Evolutionary conservation across 768 basidiomycete species (phyloP).

Genomic region (Candolleomyces aberdarensis): DNA sequence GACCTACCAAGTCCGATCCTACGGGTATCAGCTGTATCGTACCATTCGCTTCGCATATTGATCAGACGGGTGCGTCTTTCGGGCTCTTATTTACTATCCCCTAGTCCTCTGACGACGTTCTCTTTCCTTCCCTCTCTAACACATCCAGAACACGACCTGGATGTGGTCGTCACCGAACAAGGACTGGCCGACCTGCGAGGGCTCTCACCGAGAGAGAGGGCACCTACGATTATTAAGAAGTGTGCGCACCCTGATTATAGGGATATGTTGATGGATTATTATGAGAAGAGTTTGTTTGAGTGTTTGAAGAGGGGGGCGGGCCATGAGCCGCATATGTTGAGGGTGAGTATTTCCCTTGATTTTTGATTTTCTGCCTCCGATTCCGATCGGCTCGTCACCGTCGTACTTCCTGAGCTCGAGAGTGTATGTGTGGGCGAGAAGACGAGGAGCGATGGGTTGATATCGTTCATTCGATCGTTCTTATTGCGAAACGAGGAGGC

Average conservation of each 20-base stretch:
- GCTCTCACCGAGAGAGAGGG: conserved; percentile 43
- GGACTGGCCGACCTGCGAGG: conserved; percentile 47
- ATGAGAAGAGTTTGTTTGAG: conserved; percentile 40
- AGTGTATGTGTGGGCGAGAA: no score
- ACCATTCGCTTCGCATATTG: conserved; percentile 44
- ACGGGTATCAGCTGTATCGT: conserved; percentile 50
- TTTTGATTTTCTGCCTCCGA: no score
- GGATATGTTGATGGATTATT: conserved; percentile 42
- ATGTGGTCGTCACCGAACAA: conserved; percentile 47
- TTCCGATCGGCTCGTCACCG: no score
- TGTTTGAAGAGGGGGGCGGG: conserved; percentile 41
- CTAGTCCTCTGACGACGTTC: background rate
- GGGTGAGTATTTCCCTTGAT: conserved; percentile 23
- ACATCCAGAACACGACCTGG: conserved; percentile 43
- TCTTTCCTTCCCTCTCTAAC: no score
- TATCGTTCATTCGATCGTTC: background rate
- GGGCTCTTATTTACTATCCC: background rate
- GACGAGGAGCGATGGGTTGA: background rate
- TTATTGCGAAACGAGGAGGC: no score
- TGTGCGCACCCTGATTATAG: conserved; percentile 48
- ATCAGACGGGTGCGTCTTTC: conserved; percentile 39
- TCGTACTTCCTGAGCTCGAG: no score
- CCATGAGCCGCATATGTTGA: conserved; percentile 48
- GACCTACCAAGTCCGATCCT: conserved; percentile 45
- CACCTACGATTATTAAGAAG: conserved; percentile 43